These are phyloP conservation scores for Linnemannia schmuckeri DNA, from an alignment of 192 early-diverging fungal genomes.

Conservation along the genomic window DNA sequence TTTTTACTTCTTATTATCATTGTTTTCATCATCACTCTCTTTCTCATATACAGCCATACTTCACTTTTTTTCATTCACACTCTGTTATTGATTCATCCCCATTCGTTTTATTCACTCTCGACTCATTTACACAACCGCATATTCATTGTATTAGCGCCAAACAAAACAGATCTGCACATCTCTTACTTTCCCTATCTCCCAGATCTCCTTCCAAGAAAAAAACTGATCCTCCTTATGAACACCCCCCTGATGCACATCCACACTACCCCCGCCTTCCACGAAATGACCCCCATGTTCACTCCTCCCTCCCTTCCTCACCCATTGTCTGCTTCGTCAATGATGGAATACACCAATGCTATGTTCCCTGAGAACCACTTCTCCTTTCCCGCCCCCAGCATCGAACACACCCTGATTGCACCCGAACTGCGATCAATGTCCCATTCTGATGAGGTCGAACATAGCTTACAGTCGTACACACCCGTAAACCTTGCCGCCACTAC, in stretches of 20 bases:
- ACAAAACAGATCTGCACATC: neutral
- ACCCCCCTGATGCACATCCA: neutral
- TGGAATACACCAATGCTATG: neutral
- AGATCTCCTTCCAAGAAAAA: neutral
- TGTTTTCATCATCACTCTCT: neutral
- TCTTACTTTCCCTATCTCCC: neutral
- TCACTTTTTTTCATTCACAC: neutral
- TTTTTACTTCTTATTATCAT: too few species aligned
- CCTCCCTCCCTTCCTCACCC: neutral
- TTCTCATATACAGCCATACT: neutral
- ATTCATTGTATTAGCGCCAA: neutral
- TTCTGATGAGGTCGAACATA: neutral
- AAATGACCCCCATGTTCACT: neutral
- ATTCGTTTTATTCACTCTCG: neutral
- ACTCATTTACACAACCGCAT: neutral
- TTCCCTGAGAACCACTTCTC: neutral
- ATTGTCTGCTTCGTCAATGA: neutral
- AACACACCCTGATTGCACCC: conserved; percentile 31
- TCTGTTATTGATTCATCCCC: neutral
- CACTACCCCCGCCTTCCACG: neutral
- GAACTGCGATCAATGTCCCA: conserved; percentile 36
- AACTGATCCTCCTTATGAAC: neutral
- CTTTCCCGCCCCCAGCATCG: neutral
- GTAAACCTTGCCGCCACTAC: neutral
- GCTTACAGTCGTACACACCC: too few species aligned